Base-by-base conservation (phyloP, 805 yeast species). In the Suhomyces tanzawaensis region DNA sequence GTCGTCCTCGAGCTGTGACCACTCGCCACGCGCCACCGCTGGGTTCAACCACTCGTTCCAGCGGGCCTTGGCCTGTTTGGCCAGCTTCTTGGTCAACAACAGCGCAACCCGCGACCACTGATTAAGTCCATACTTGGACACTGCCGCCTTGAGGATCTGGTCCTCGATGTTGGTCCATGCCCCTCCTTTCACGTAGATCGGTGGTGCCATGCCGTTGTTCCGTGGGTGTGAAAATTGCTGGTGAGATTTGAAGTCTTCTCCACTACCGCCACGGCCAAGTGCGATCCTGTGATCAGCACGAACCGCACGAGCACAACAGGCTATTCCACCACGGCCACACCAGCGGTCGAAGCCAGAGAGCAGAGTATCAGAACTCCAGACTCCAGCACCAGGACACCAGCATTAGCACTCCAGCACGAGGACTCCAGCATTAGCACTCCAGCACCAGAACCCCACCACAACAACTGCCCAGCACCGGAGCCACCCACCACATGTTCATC, bases 61-160 rank as follows among this genome's bases (percentile, higher is more conserved):
- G 47, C 98, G 69, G 2, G 95, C 85, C 53, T 89, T 87, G 45
- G 95, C 91, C 57, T 93, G 98, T 53, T 80, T 81, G 4, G 97
- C 95, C 2, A 89, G 82, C 60, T 91, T 91, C 56, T 85, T 79
- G 4, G 87, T 82, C 24, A 91, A 64, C 31, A 91, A 69, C 0
- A 97, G 88, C 1, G 96, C 85, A 4, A 91, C 91, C 35, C 96
- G 76, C 11, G 93, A 75, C 99, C 99, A 91, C 53, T 93, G 96
- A 49, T 86, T 89, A 14, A 89, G 68, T 0, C 99, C 99, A 59
- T 91, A 91, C 55, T 91, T 93, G 27, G 93, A 76, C 2, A 93
- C 85, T 1, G 96, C 96, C 0, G 96, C 95, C 46, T 82, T 81
- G 29, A 91, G 67, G 30, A 93, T 83, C 59, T 88, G 91, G 60